Base-by-base conservation (phyloP, 2,329 filamentous ascomycete species). In the Trichoderma cornu-damae region DNA sequence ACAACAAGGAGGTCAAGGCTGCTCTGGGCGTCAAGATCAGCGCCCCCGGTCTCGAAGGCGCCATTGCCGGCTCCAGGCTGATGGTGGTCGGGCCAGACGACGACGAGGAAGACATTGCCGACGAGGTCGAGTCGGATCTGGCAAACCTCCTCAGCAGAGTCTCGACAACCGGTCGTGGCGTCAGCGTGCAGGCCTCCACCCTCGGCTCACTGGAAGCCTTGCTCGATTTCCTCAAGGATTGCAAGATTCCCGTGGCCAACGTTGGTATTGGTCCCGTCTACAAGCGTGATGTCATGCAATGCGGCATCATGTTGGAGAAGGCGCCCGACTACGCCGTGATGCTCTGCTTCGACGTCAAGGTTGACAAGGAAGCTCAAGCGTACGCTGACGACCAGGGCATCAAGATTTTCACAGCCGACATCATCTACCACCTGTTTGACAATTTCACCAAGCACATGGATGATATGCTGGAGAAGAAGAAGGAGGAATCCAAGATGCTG, bases 301-400 rank as follows among this genome's bases (percentile, higher is more conserved):
- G 90, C 78, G 92, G 90, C 68, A 88, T 90, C 65, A 99, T 99
- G 94, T 73, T 97, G 68, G 94, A 99, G 75, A 97, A 96, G 77
- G 83, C 87, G 14, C 90, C 90, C 64, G 92, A 99, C 70, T 95
- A 87, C 66, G 94, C 94, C n/a, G 90, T 97, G 70, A 99, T 99
- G 94, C 85, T 99, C 50, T 97, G 94, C 73, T 99, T 99, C 81
- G 95, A 99, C 72, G 94, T 99, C 75, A 97, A 96, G 78, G 90
- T 99, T 14, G 94, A 99, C 76, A 97, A 96, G 74, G 94, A 99
- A 70, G 94, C 94, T 0, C 85, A 88, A 63, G 81, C 83, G 8
- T 96, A 97, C 67, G 94, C 94, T 9, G 90, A 96, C 16, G 91
- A 97, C 58, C 86, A 96, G 61, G 91, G 91, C 51, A 89, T 99